Base-by-base conservation (phyloP, 306 rosid genomes). In the Oemleria cerasiformis region DNA sequence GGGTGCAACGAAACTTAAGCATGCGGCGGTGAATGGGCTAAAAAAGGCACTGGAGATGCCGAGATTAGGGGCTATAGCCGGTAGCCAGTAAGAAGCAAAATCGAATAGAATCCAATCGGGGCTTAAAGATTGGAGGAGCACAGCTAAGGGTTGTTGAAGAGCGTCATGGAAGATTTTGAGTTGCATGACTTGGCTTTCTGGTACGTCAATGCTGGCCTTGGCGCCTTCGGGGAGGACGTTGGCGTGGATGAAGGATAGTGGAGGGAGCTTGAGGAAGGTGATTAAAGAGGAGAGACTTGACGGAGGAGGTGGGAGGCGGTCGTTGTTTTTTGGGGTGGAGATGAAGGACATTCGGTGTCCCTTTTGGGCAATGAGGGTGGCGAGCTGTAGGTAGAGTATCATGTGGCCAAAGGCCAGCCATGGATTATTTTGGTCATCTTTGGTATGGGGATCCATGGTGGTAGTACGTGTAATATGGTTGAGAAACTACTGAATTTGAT, bases 321-420 rank as follows among this genome's bases (percentile, higher is more conserved):
- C 65, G 20, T 84, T 86, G 86, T 88, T 88, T 73, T 67, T 56
- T 3, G 88, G 87, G 5, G 94, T 84, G 54, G 94, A 88, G 3
- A 84, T 44, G 62, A 84, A 88, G 36, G 83, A 84, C 10, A 86
- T 40, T 0, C 15, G 44, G 66, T 86, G 90, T 42, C 91, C 94
- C 78, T 80, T 86, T 63, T 53, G 80, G 21, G 90, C 90, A 0
- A 88, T 79, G 40, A 77, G 84, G 43, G 73, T 88, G 36, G 85
- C 79, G 0, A 88, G 80, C 44, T 88, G 79, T 0, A 88, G 84
- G 58, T 47, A 61, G 1, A 90, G 90, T 34, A 85, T 71, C 65
- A 88, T 73, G 70, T 88, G 88, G 1, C 88, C 90, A 5, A 81
- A 85, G 17, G 85, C 87, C 2, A 85, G 75, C 90, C 88, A 88